Evolutionary conservation across 148 eudicot species (phyloP), one percentile per base, ranked within the genome.

Genomic region (Agrostemma githago): DNA sequence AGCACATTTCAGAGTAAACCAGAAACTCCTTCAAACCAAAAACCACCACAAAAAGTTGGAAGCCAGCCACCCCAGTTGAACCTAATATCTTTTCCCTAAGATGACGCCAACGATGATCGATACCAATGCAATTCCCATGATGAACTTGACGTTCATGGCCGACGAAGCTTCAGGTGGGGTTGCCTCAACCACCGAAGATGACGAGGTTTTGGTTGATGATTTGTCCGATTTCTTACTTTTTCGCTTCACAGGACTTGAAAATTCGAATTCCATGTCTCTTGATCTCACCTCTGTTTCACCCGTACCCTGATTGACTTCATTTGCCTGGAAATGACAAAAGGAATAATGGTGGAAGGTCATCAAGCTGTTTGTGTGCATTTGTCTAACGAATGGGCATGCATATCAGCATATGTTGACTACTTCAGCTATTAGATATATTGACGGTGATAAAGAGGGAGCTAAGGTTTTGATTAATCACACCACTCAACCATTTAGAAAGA

Each of bases 51-150:
- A 14, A 48, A 58, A 46, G 66, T 67, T 4, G 64, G 7, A 72
- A 34, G 34, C 34, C 34, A 26, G 34, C 34, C 34, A 26, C 34
- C 11, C 3, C 5, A 16, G 21, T 17, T 56, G 42, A 73, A 44
- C 58, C 61, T 83, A 92, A 73, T 95, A 95, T 59, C 85, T 81
- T 85, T 92, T 95, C 2, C 97, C 99, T 44, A 95, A 85, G 77
- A 92, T 82, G 44, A 92, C 80, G 61, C 99, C 99, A 63, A 92
- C n/a, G 39, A 95, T 76, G 38, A 95, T 80, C 8, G 99, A 95
- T n/a, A 95, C 83, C 66, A 95, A 68, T 40, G 97, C 96, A 72
- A 92, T 86, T 20, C 91, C 98, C 40, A 91, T 73, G 71, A 89
- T 79, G 65, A 90, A 60, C 87, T 92, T 95, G 57, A 87, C 40